Base-by-base conservation (phyloP, 2,329 filamentous ascomycete species). In the Polychaeton citri region DNA sequence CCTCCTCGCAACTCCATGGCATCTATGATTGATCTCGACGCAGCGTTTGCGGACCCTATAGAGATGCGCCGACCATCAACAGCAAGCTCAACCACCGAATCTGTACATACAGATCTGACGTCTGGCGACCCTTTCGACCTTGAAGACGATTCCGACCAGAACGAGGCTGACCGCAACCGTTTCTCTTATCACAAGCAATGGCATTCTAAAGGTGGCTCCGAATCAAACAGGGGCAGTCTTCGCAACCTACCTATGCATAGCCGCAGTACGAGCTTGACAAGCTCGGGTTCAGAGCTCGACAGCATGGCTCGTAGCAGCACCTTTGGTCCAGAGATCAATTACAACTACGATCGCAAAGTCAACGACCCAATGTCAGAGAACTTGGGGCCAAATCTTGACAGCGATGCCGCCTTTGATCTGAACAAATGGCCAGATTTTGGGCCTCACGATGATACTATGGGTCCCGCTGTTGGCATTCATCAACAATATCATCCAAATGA, bases 121-220 rank as follows among this genome's bases (percentile, higher is more conserved):
- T 62, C 55, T 35, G 62, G 63, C 4, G 63, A 68, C 37, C 65
- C 65, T 1, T 69, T 69, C 43, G 65, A 68, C 44, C 57, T 68
- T 5, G 65, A 68, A 43, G 63, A 68, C 9, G 46, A 53, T 16
- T 40, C 44, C n/a, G 41, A 44, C 12, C 48, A 51, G 32, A 47
- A 43, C 10, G 51, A 49, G 6, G 33, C 43, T 6, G 52, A 55
- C 32, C 46, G 46, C 21, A 48, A 54, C 31, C 47, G 54, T 33
- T 54, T 51, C 36, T 58, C 54, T 4, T 47, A 50, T 32, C 55
- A 58, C 42, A 55, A 54, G 41, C 53, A 55, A 35, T 57, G 52
- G 45, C 48, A 46, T 19, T 57, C 52, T 6, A 54, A 57, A 35
- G 53, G 53, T 18, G 52, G 51, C 10, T 43, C 37, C 17, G 36